Base-by-base conservation (phyloP, 257 asterid species). In the Gentiana straminea region DNA sequence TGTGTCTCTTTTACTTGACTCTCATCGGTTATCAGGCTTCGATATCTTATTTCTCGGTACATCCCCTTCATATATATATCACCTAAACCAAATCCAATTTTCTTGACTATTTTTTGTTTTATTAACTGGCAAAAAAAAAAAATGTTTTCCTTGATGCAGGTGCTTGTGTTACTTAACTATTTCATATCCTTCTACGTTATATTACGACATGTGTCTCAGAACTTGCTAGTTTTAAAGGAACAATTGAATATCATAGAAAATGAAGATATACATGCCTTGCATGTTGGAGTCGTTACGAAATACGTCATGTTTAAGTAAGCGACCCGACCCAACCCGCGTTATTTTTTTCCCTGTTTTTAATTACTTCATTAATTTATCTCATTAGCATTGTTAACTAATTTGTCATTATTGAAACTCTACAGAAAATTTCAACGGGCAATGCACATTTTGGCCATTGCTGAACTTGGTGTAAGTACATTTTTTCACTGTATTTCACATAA, bases 341-440 rank as follows among this genome's bases (percentile, higher is more conserved):
- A 24, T 24, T 24, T 24, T 24, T 49, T 55, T 47, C 46, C 46
- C 0, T 41, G 46, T 41, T 41, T 41, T 10, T 4, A 41, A 7
- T 41, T 39, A 5, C 45, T 39, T 41, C 46, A 41, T 41, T 39
- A 5, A 5, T 39, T 41, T 2, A 41, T 41, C 11, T 41, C 46
- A 41, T 41, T 41, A 10, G 9, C 9, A 1, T 10, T 36, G 8
- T 33, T 47, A 13, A 9, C 9, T 52, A 45, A 39, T 37, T 3
- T 43, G 7, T 62, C 7, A 0, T 15, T 35, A 60, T 57, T 64
- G 51, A 24, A 11, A 13, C 52, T 70, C 13, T 48, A 44, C 77
- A 90, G 97, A 83, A 90, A 79, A 71, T 86, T 90, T 73, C 95
- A 77, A 80, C 80, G 79, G 35, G 97, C 94, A 58, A 82, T 90